A percentile compares a stretch with the other conserved stretches of the same genome.
These are phyloP conservation scores for Eucommia ulmoides DNA, from an alignment of 257 asterid species.

Conservation along the genomic window DNA sequence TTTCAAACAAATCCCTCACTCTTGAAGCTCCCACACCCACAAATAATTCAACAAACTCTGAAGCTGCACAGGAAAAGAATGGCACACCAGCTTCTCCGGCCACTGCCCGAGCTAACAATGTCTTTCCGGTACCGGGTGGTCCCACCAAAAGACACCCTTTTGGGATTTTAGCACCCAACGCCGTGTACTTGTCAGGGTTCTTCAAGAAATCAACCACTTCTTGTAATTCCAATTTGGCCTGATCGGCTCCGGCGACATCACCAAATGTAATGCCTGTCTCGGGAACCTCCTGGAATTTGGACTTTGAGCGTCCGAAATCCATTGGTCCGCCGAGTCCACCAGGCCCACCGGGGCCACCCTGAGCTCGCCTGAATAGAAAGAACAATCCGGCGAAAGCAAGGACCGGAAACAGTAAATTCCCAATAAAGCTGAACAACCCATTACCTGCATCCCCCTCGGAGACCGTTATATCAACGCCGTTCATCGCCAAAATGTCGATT, in stretches of 20 bases:
- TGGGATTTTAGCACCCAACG: constrained; percentile 89
- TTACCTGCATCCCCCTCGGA: constrained; percentile 89
- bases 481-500: constrained; percentile 89
- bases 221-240: constrained; percentile 85
- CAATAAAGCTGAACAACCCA: constrained; percentile 68
- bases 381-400: constrained; percentile 84
- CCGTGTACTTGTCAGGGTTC: constrained; percentile 95
- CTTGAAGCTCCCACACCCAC: neutral
- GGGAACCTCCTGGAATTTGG: constrained; percentile 95
- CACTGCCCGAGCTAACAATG: constrained; percentile 94
- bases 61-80: constrained; percentile 90
- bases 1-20: neutral
- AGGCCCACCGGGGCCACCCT: constrained; percentile 97
- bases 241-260: constrained; percentile 98
- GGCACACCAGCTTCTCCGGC: constrained; percentile 98
- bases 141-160: constrained; percentile 94
- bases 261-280: constrained; percentile 88
- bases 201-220: constrained; percentile 96
- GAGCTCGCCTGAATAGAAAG: constrained; percentile 68
- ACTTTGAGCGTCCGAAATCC: constrained; percentile 95
- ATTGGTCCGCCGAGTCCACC: constrained; percentile 98
- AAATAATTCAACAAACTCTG: neutral
- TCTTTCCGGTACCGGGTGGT: constrained; percentile 96
- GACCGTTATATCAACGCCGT: constrained; percentile 89
- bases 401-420: constrained; percentile 66